Base-by-base conservation (phyloP, 1,284 basidiomycete genomes). In the Abortiporus biennis region DNA sequence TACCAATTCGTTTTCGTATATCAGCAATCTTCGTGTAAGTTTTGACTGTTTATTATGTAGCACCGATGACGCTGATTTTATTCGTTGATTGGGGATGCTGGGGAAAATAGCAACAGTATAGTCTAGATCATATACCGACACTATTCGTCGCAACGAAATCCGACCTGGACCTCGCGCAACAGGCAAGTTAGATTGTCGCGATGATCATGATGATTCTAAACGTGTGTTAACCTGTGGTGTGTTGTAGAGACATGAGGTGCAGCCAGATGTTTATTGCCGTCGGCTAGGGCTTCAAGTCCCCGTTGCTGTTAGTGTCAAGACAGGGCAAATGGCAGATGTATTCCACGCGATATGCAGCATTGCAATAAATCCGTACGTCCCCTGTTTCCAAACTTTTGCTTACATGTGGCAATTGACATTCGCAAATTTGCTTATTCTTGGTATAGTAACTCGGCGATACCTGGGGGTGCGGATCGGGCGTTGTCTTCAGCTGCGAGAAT, bases 141-240 rank as follows among this genome's bases (percentile, higher is more conserved):
- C 69, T 98, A 20, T 98, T 98, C 59, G 92, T 99, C n/a, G 95
- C 96, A 11, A 99, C 95, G 24, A 99, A 99, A 67, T 93, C 92
- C 6, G 95, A 99, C 62, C 75, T 97, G 27, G 95, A 99, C 64
- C 81, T 98, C 34, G 95, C 95, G 13, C 79, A 93, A 56, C 92
- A 95, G 74, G 89, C 85, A 45, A 52, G 72, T 57, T 29, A n/a
- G 27, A 8, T 29, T 29, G 20, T 24, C 25, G 24, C 12, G 27
- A 8, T 9, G 27, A 29, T 29, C 27, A 29, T 29, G 9, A 9
- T 21, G 31, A 3, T 27, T 19, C 38, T 33, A 33, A 43, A 34
- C 29, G 29, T 15, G 43, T 20, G 27, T 47, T 19, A 9, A 34
- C 38, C 42, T 40, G 42, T 43, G 43, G 38, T 29, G 24, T 36